Conservation (phyloP, 208 protist genomes). For the Leishmania martiniquensis region DNA sequence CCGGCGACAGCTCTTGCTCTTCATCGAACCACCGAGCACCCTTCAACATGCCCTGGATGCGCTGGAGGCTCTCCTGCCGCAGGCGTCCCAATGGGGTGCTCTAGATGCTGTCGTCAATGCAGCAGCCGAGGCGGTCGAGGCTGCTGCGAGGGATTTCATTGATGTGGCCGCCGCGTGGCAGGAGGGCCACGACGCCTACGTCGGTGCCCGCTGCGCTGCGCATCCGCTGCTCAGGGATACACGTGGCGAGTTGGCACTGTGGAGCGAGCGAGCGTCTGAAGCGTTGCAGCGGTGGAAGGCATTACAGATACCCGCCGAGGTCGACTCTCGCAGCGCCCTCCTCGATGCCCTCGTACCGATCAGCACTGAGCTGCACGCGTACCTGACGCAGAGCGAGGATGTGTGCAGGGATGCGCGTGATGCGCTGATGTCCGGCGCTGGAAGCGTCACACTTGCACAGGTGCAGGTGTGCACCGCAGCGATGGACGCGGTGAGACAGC, state of each 20-base stretch:
- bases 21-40: constrained; percentile 17
- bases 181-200: constrained; percentile 15
- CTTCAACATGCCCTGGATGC: constrained; percentile 26
- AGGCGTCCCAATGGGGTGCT: constrained; percentile 2
- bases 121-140: constrained; percentile 12
- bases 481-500: constrained; percentile 15
- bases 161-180: constrained; percentile 19
- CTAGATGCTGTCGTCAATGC: background rate
- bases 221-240: constrained; percentile 1
- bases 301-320: constrained; percentile 10
- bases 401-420: constrained; percentile 26
- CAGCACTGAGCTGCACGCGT: constrained; percentile 17
- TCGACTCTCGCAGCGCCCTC: background rate
- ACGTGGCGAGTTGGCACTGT: constrained; percentile 4
- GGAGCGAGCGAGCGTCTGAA: constrained; percentile 16
- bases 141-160: constrained; percentile 11
- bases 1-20: constrained; percentile 7
- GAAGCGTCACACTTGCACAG: constrained; percentile 14
- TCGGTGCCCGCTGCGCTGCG: constrained; percentile 5
- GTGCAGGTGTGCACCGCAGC: constrained; percentile 21
- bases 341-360: constrained; percentile 16
- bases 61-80: constrained; percentile 18
- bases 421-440: constrained; percentile 15
- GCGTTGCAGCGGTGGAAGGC: constrained; percentile 15
- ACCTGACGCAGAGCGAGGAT: constrained; percentile 19